Conservation (phyloP, 345 rosid genomes). For the Linum tenue region DNA sequence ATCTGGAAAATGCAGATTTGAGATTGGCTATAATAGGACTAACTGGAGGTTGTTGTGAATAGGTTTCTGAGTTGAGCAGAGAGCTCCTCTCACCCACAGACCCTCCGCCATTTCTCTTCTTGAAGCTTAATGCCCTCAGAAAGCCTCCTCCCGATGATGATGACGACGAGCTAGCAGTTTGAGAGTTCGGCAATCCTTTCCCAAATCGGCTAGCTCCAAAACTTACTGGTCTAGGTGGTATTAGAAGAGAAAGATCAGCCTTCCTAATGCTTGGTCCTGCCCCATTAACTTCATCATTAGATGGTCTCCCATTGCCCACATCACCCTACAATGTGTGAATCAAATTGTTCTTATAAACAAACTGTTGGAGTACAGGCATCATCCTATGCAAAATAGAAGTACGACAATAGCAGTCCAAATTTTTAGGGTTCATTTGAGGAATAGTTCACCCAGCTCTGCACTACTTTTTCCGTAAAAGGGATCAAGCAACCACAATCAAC, state of each 20-base stretch:
- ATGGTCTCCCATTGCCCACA: slow-evolving; percentile 24
- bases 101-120: slow-evolving; percentile 34
- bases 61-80: slow-evolving; percentile 47
- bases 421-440: neutral
- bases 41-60: slow-evolving; percentile 23
- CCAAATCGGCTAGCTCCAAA: slow-evolving; percentile 38
- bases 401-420: neutral
- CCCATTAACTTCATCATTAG: slow-evolving; percentile 30
- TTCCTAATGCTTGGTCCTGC: slow-evolving; percentile 40
- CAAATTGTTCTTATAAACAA: neutral
- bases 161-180: slow-evolving; percentile 21
- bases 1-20: slow-evolving; percentile 39
- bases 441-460: neutral
- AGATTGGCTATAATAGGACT: slow-evolving; percentile 35
- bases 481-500: no score
- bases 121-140: slow-evolving; percentile 61
- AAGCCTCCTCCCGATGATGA: slow-evolving; percentile 52
- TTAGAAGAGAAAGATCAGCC: slow-evolving; percentile 65
- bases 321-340: slow-evolving; percentile 28
- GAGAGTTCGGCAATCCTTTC: slow-evolving; percentile 47
- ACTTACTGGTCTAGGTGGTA: slow-evolving; percentile 52
- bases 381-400: no score
- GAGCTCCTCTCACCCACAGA: slow-evolving; percentile 57
- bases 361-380: no score
- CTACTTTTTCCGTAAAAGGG: neutral